Evolutionary conservation across 257 asterid species (phyloP).

Genomic region (Capsicum chinense): DNA sequence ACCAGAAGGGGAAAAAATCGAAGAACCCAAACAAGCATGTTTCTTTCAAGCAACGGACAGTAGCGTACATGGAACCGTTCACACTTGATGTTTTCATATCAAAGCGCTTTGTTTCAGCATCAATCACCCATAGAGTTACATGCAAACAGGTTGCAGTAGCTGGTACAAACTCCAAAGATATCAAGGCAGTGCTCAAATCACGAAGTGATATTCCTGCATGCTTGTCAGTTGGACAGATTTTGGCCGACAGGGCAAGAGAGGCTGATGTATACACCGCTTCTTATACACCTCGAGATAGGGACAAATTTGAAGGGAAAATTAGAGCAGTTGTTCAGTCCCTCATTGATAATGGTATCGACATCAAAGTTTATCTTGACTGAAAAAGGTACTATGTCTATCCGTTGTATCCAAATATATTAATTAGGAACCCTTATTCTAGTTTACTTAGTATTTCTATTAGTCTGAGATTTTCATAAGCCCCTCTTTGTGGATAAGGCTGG

Average conservation of each 20-base stretch:
- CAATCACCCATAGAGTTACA: constrained; percentile 90
- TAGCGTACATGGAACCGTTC: constrained; percentile 91
- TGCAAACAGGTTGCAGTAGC: constrained; percentile 98
- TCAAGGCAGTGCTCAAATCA: constrained; percentile 85
- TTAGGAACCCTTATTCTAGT: neutral
- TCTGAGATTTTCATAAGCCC: neutral
- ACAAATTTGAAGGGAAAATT: constrained; percentile 94
- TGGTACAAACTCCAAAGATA: constrained; percentile 93
- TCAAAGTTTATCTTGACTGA: constrained; percentile 86
- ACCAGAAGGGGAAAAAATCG: constrained; percentile 79
- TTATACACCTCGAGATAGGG: constrained; percentile 90
- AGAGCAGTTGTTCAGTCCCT: constrained; percentile 95
- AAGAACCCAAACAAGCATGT: constrained; percentile 74
- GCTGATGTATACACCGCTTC: constrained; percentile 89
- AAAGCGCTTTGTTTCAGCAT: constrained; percentile 89
- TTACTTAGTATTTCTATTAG: neutral
- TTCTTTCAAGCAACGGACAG: constrained; percentile 89
- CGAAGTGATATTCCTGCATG: constrained; percentile 93
- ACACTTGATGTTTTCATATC: constrained; percentile 89
- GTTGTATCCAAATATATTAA: neutral
- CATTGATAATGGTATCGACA: constrained; percentile 88
- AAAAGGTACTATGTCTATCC: neutral
- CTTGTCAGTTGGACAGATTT: constrained; percentile 69
- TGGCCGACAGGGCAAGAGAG: constrained; percentile 87
- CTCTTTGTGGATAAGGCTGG: neutral